Base-by-base conservation (phyloP, 495 filamentous ascomycete genomes). In the Clohesyomyces aquaticus region DNA sequence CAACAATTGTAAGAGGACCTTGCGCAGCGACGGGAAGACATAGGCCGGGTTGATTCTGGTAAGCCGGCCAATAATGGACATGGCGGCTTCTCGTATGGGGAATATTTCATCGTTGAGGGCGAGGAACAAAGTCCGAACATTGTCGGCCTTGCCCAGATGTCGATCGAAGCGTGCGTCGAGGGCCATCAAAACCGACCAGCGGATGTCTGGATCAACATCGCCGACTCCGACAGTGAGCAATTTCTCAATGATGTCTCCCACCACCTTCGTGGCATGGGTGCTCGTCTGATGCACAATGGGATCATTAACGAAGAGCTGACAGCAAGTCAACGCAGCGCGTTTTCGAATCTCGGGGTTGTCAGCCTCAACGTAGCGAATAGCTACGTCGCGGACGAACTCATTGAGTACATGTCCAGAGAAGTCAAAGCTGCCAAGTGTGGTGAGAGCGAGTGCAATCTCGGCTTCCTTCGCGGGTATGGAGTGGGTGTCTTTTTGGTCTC, bases 201-300 rank as follows among this genome's bases (percentile, higher is more conserved):
- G 86, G 61, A 99, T 99, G 59, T 89, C 88, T 12, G 92, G 81
- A 63, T 96, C 89, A 12, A 91, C 84, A 74, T 99, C 94, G 8
- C 93, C 92, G 27, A 98, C 89, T 51, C 92, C 93, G 23, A 98
- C 91, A 1, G 91, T 96, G 63, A 99, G 80, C 1, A 99, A 82
- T 72, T 91, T 96, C 73, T 96, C 91, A 68, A 99, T 96, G 42
- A 99, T 94, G 75, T 98, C 93, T 61, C 91, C 89, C 53, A 99
- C 94, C 27, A 98, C 93, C 74, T 96, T 91, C 14, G 97, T 89
- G 0, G 94, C 93, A 72, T 99, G 94, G 57, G 89, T 88, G 71
- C 94, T 98, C 4, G 93, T 98, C 71, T 99, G 94, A 70, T 96
- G 91, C 67, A 97, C 93, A 68, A 98, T 97, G 0, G 95, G 95